Base-by-base conservation (phyloP, 768 basidiomycete genomes). In the Ramaria sp. region DNA sequence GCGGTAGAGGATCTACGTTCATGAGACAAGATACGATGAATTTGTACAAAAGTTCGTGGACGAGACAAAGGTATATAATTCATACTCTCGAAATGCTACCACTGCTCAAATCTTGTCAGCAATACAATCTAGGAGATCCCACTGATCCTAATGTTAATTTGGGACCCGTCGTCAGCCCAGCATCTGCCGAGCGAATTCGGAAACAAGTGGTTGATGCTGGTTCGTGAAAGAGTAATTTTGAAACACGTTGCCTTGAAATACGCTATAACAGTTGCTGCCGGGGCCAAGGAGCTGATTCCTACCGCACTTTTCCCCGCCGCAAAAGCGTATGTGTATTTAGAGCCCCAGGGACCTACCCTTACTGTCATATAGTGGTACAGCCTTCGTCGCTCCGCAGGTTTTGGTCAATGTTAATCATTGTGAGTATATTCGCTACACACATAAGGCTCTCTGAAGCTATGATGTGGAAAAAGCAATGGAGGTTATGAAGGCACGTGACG, bases 351-450 rank as follows among this genome's bases (percentile, higher is more conserved):
- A 27, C 48, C 57, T 55, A 24, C n/a, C 45, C 16, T 47, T 24
- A 13, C 51, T 43, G 43, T 55, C 16, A 48, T 61, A 51, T 1
- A 90, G 86, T 37, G 89, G 83, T 1, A 87, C 87, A 0, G 77
- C 93, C 1, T 92, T 84, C 60, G 89, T 99, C 48, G 89, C 83
- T 0, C 96, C 96, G 0, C 89, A 93, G 65, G 90, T 98, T 2
- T 70, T 98, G 34, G 75, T 93, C 30, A 75, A 96, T 58, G 96
- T 99, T 10, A 68, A 92, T 62, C 95, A 98, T 66, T 68, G 89
- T 90, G 61, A 64, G 88, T 77, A 45, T 32, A 39, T 22, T 56
- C 42, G 18, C n/a, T 24, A 18, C 16, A 51, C 38, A 39, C 6
- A 9, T 7, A 24, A 22, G 8, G 16, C 9, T 37, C 15, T 42